Evolutionary conservation across 805 yeast species (phyloP).

Genomic region (Candida dendrica): DNA sequence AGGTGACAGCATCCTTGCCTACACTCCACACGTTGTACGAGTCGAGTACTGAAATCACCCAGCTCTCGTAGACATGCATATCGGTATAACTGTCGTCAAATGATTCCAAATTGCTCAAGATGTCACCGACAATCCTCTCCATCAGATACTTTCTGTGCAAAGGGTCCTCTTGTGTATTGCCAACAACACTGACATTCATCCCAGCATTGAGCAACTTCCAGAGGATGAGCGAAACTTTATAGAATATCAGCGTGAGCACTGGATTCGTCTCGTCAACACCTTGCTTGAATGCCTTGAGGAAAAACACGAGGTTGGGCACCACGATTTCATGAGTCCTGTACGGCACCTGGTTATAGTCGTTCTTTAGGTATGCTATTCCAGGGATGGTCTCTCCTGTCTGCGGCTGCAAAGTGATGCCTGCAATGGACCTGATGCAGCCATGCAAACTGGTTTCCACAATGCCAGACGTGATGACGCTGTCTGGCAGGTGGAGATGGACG

Average conservation of each 20-base stretch:
- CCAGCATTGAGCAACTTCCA: background rate
- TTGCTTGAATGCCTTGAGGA: background rate
- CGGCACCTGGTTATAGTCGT: background rate
- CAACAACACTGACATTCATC: background rate
- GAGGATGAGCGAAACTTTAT: background rate
- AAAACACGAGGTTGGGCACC: background rate
- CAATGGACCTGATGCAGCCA: background rate
- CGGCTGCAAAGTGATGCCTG: too few relatives aligned
- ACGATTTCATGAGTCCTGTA: background rate
- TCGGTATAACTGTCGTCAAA: background rate
- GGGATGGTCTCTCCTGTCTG: too few relatives aligned
- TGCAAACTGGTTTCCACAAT: background rate
- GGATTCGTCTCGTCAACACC: background rate
- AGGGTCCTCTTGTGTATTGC: background rate
- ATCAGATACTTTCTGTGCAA: background rate
- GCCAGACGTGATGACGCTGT: background rate
- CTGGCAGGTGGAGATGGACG: constrained; percentile 1
- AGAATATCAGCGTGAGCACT: background rate
- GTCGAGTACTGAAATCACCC: background rate
- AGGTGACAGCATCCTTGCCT: background rate
- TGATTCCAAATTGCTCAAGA: background rate
- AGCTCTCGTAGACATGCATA: background rate
- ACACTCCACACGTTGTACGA: background rate
- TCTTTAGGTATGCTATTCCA: too few relatives aligned
- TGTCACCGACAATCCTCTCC: background rate